phyloP scores from a whole-genome alignment of 345 rosid genomes.

The Carallia pectinifolia region DNA sequence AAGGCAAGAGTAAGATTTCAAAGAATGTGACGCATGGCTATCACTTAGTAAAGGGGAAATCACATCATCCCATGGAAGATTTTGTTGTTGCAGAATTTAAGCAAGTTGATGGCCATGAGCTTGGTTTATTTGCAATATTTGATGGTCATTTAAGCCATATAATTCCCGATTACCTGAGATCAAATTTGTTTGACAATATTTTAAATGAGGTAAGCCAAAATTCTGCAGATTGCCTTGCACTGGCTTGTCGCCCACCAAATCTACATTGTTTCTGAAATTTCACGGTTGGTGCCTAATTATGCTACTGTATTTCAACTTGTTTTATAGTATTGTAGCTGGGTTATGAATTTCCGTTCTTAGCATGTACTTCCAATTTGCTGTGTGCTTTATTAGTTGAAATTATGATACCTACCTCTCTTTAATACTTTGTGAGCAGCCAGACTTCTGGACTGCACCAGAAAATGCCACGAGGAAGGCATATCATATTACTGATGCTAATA shows the following conservation, averaged over 20 bases:
- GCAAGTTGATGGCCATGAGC: constrained; percentile 70
- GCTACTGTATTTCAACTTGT: too few relatives aligned
- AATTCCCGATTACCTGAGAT: constrained; percentile 67
- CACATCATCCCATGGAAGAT: constrained; percentile 82
- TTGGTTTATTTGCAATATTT: constrained; percentile 88
- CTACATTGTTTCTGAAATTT: neutral
- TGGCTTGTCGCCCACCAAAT: neutral
- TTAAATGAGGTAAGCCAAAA: constrained; percentile 59
- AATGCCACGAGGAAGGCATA: constrained; percentile 70
- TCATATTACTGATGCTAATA: constrained; percentile 53
- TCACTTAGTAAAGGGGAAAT: constrained; percentile 77
- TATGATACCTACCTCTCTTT: neutral
- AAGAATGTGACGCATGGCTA: constrained; percentile 77
- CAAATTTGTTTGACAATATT: constrained; percentile 79
- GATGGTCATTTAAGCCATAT: constrained; percentile 86
- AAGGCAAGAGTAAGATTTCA: constrained; percentile 85
- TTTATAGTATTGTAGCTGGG: neutral
- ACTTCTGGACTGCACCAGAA: constrained; percentile 76
- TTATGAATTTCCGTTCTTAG: neutral
- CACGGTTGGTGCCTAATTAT: neutral
- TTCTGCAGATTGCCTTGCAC: neutral
- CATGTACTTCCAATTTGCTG: neutral
- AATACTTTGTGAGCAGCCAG: constrained; percentile 40
- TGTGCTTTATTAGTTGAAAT: neutral
- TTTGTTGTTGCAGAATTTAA: constrained; percentile 71